A percentile compares a stretch with the other conserved stretches of the same genome.
Evolutionary conservation across 1,284 basidiomycete species (phyloP).

Genomic region (Quambalaria eucalypti): DNA sequence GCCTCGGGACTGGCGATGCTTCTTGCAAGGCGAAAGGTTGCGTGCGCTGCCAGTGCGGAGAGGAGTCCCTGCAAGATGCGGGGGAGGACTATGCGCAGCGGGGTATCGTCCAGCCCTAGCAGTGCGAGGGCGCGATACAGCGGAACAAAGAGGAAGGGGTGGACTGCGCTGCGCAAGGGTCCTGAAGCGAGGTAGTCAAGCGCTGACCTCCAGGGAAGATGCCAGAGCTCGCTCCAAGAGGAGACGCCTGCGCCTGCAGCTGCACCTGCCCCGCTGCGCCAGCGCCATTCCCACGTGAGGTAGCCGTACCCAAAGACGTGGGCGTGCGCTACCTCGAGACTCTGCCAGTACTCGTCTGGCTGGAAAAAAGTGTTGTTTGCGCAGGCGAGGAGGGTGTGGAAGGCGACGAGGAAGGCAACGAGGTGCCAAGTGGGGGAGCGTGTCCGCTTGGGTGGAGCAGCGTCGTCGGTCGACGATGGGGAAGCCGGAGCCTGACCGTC

Average conservation of each 20-base stretch:
- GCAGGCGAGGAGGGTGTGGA: conserved; percentile 53
- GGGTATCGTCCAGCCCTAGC: conserved; percentile 53
- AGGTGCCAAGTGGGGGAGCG: too few relatives aligned
- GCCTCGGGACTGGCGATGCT: conserved; percentile 58
- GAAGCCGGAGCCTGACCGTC: too few relatives aligned
- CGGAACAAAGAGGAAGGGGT: conserved; percentile 60
- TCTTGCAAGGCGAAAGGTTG: conserved; percentile 59
- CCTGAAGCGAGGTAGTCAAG: conserved; percentile 14
- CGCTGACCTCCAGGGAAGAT: too few relatives aligned
- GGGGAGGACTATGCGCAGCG: conserved; percentile 27
- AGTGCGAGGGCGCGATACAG: conserved; percentile 64
- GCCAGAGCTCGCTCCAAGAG: neutral
- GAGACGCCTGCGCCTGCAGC: too few relatives aligned
- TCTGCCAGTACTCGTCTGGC: conserved; percentile 94
- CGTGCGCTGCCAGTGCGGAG: conserved; percentile 72
- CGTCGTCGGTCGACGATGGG: too few relatives aligned
- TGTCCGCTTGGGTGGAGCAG: too few relatives aligned
- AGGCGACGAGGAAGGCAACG: conserved; percentile 52
- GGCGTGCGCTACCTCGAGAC: conserved; percentile 81
- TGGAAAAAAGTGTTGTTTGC: conserved; percentile 70
- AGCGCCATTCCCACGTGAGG: conserved; percentile 94
- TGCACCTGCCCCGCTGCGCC: neutral
- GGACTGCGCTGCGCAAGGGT: conserved; percentile 46
- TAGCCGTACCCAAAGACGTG: conserved; percentile 83
- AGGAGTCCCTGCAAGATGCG: conserved; percentile 69